These are phyloP conservation scores for Aspergillus sp. DNA, from an alignment of 2,329 filamentous ascomycete species.

Conservation along the genomic window DNA sequence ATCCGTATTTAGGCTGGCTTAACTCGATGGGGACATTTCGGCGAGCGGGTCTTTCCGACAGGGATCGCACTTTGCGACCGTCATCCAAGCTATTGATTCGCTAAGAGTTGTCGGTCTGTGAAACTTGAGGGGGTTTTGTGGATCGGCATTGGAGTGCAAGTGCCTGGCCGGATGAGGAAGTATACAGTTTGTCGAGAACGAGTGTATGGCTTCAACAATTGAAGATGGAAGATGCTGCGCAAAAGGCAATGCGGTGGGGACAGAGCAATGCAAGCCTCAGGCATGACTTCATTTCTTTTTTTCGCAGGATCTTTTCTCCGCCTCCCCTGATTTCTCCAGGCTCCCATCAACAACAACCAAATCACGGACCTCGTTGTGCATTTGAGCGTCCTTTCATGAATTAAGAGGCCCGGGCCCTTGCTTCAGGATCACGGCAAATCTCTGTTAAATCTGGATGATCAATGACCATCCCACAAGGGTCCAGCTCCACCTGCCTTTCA, in stretches of 20 bases:
- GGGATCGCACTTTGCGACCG: background rate
- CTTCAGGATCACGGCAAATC: background rate
- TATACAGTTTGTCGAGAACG: background rate
- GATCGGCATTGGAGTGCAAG: background rate
- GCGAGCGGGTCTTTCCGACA: conserved; percentile 12
- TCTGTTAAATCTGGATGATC: conserved; percentile 1
- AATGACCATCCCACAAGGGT: background rate
- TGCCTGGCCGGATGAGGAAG: background rate
- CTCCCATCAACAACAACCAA: background rate
- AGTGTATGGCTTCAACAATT: background rate
- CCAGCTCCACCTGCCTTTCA: conserved; percentile 6
- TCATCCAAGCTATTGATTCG: background rate
- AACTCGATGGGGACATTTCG: conserved; percentile 6
- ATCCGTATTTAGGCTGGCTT: background rate
- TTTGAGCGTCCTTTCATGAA: background rate
- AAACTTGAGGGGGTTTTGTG: background rate
- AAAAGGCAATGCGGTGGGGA: background rate
- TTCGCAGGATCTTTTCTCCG: conserved; percentile 1
- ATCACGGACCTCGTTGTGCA: background rate
- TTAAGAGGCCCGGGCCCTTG: background rate
- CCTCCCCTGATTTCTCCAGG: background rate
- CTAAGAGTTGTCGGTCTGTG: background rate
- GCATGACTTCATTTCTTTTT: background rate
- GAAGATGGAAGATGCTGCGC: background rate
- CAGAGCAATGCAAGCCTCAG: background rate